Percentiles rank a stretch among this genome's conserved stretches.
phyloP scores from a whole-genome alignment of 331 rosid genomes.

The Spiraea crenata region DNA sequence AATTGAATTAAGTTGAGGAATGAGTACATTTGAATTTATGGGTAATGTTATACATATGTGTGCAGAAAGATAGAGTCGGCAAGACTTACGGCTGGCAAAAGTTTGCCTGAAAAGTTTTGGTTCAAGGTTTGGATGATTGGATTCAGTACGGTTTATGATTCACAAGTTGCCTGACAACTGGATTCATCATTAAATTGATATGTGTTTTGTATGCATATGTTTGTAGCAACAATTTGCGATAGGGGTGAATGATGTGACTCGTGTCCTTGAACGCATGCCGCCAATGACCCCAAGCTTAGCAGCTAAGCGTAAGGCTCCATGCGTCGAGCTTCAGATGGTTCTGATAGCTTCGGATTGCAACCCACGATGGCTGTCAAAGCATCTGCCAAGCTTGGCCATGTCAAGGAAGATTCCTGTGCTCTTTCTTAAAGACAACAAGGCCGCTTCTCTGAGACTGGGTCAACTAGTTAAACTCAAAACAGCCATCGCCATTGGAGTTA shows the following conservation, averaged over 20 bases:
- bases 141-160: not conserved
- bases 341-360: conserved; percentile 68
- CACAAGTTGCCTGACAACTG: too few relatives aligned
- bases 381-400: conserved; percentile 61
- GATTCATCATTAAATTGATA: not conserved
- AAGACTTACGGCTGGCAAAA: conserved; percentile 41
- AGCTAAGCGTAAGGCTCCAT: conserved; percentile 32
- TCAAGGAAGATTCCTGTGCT: conserved; percentile 69
- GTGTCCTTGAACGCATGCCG: conserved; percentile 75
- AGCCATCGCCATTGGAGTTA: conserved; percentile 75
- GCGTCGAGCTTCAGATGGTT: conserved; percentile 63
- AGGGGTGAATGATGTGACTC: conserved; percentile 84
- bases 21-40: too few relatives aligned
- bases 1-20: too few relatives aligned
- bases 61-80: conserved; percentile 54
- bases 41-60: not conserved
- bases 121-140: conserved; percentile 49
- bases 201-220: conserved; percentile 7
- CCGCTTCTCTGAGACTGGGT: conserved; percentile 73
- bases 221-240: conserved; percentile 72
- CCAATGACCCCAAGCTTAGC: conserved; percentile 29
- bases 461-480: conserved; percentile 67
- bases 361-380: conserved; percentile 74
- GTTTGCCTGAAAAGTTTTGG: conserved; percentile 75
- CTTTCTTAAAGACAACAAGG: conserved; percentile 55